A percentile compares a stretch with the other conserved stretches of the same genome.
phyloP scores from a whole-genome alignment of 2,329 filamentous ascomycete genomes.

The Penicillium sp. region DNA sequence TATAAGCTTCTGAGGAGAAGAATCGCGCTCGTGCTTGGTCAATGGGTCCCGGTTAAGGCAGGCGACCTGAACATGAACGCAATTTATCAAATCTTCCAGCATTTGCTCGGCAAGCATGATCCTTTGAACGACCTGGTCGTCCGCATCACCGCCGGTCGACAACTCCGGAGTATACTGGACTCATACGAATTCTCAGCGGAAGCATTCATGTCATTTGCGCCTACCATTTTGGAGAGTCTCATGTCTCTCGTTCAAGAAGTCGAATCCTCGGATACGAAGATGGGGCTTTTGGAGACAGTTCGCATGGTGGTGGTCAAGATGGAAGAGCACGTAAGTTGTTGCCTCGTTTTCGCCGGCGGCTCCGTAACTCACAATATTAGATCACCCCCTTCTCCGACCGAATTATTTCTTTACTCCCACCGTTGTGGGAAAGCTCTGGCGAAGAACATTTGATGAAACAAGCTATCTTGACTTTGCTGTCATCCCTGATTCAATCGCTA shows the following conservation, averaged over 20 bases:
- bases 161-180: constrained; percentile 76
- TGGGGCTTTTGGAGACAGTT: constrained; percentile 85
- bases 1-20: constrained; percentile 84
- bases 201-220: constrained; percentile 73
- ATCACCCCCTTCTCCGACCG: constrained; percentile 69
- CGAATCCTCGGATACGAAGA: constrained; percentile 81
- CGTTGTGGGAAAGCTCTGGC: constrained; percentile 79
- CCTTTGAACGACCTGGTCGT: constrained; percentile 86
- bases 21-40: constrained; percentile 82
- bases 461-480: constrained; percentile 80
- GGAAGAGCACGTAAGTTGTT: constrained; percentile 62
- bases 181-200: constrained; percentile 78
- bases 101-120: constrained; percentile 76
- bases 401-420: constrained; percentile 76
- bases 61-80: constrained; percentile 66
- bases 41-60: constrained; percentile 83
- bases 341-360: not conserved
- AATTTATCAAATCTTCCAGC: constrained; percentile 85
- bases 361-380: constrained; percentile 32
- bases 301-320: constrained; percentile 76
- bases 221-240: constrained; percentile 69
- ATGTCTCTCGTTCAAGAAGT: constrained; percentile 78
- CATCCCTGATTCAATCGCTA: constrained; percentile 83
- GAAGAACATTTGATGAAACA: constrained; percentile 94
- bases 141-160: constrained; percentile 82